These are phyloP conservation scores for Yarrowia galli DNA, from an alignment of 1,139 yeast genomes.

Conservation along the genomic window DNA sequence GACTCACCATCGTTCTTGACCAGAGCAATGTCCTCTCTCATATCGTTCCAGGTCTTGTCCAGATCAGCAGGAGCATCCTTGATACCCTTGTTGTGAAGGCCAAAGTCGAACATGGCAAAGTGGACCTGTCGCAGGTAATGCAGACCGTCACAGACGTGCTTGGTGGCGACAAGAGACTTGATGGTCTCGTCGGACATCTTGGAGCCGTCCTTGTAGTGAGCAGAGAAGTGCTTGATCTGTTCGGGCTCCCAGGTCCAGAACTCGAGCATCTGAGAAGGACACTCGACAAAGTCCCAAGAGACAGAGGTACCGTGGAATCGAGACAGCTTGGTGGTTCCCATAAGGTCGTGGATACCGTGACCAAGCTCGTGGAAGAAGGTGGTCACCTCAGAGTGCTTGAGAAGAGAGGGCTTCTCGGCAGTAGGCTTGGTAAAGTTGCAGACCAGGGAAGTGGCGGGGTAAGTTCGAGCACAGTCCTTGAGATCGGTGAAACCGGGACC, in stretches of 20 bases:
- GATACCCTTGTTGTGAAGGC: slow-evolving; percentile 63
- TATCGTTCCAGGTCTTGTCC: slow-evolving; percentile 65
- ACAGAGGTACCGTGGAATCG: slow-evolving; percentile 79
- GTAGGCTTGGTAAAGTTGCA: slow-evolving; percentile 87
- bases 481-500: slow-evolving; percentile 65
- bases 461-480: slow-evolving; percentile 54
- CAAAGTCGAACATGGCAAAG: slow-evolving; percentile 79
- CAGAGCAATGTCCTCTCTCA: slow-evolving; percentile 65
- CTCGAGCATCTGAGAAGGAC: slow-evolving; percentile 89
- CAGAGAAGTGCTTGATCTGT: slow-evolving; percentile 65
- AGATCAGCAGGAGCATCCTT: slow-evolving; percentile 56
- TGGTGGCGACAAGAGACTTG: slow-evolving; percentile 66
- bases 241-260: slow-evolving; percentile 84
- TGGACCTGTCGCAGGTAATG: slow-evolving; percentile 76
- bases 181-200: slow-evolving; percentile 67
- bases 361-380: slow-evolving; percentile 92
- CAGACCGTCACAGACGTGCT: slow-evolving; percentile 78
- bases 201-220: slow-evolving; percentile 67
- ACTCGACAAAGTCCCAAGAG: slow-evolving; percentile 86
- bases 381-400: slow-evolving; percentile 78
- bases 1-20: slow-evolving; percentile 59
- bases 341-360: slow-evolving; percentile 82
- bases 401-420: slow-evolving; percentile 70
- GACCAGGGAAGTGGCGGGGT: slow-evolving; percentile 79
- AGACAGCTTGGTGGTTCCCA: slow-evolving; percentile 69